phyloP scores from a whole-genome alignment of 2,329 filamentous ascomycete genomes.

The Fusarium transvaalense region DNA sequence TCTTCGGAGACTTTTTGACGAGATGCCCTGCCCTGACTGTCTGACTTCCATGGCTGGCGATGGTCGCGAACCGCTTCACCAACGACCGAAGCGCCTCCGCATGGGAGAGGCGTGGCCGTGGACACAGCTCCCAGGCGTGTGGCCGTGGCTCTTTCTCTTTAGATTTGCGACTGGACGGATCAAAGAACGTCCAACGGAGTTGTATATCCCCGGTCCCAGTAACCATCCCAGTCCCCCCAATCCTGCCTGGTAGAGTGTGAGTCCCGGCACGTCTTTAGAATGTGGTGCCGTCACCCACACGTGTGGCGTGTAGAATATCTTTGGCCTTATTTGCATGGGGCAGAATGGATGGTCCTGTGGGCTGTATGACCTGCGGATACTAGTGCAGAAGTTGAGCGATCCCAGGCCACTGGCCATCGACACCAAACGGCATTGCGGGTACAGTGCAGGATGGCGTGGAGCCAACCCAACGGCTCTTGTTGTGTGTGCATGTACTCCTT shows the following conservation, averaged over 20 bases:
- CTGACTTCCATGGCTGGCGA: conserved; percentile 6
- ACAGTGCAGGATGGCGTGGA: conserved; percentile 39
- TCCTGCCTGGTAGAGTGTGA: conserved; percentile 42
- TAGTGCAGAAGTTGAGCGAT: conserved; percentile 46
- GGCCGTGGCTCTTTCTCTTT: conserved; percentile 40
- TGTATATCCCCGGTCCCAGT: conserved; percentile 23
- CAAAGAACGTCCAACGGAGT: conserved; percentile 43
- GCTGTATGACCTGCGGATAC: conserved; percentile 49
- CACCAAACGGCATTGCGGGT: conserved; percentile 45
- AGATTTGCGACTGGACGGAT: conserved; percentile 47
- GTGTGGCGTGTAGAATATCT: conserved; percentile 44
- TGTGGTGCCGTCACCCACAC: conserved; percentile 47
- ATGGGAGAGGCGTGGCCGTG: conserved; percentile 31
- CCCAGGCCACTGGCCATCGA: conserved; percentile 44
- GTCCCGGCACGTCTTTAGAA: conserved; percentile 39
- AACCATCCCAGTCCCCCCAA: conserved; percentile 22
- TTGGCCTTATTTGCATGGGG: conserved; percentile 48
- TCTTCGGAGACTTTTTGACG: conserved; percentile 13
- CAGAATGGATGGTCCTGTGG: conserved; percentile 35
- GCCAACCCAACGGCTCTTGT: conserved; percentile 45
- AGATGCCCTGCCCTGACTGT: conserved; percentile 27
- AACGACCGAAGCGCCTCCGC: conserved; percentile 37
- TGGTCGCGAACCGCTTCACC: conserved; percentile 31
- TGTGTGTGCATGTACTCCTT: background rate
- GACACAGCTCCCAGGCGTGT: conserved; percentile 34